Base-by-base conservation (phyloP, 2,329 filamentous ascomycete genomes). In the Alternaria gaisen region DNA sequence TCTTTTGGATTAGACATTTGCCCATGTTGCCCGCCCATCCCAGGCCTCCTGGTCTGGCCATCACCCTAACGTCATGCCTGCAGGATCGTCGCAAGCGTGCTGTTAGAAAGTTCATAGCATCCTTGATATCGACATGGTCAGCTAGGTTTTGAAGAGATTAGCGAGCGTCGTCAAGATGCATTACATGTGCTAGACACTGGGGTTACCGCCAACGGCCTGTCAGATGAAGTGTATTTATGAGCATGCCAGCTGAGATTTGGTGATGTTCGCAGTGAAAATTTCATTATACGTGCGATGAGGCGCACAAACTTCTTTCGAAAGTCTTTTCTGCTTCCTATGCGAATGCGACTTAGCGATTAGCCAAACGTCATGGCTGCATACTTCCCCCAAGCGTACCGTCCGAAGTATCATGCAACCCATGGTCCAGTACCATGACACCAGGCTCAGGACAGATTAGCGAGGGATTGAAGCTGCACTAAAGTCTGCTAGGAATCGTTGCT, bases 11-110 rank as follows among this genome's bases (percentile, higher is more conserved):
- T 36, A 34, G 41, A 50, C 28, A 20, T 51, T 41, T 24, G 18
- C 46, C 40, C 58, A 52, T 60, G 53, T 57, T 38, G 41, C 18
- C 58, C 58, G 44, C 43, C 52, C 42, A 38, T 28, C 44, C 28
- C 28, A 53, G 41, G 30, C 43, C 30, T 26, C 20, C 46, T 36
- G 46, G 46, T 55, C 52, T 50, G 56, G 43, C 57, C 58, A 52
- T 41, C 28, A 47, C 20, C 16, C 34, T 18, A 60, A 57, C 58
- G 58, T 60, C 53, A 60, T 57, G 32, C 40, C 24, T 51, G 32
- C 53, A 44, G 42, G 36, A 56, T 41, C 44, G 24, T 48, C 36
- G 36, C 34, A 60, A 60, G 58, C 46, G 46, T 60, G 50, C 57
- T 46, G 44, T 56, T 46, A 30, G 36, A 26, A n/a, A 20, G 41